A percentile compares a stretch with the other conserved stretches of the same genome.
These are phyloP conservation scores for Aristolochia fimbriata DNA, from an alignment of 164 flowering plant species.

Conservation along the genomic window DNA sequence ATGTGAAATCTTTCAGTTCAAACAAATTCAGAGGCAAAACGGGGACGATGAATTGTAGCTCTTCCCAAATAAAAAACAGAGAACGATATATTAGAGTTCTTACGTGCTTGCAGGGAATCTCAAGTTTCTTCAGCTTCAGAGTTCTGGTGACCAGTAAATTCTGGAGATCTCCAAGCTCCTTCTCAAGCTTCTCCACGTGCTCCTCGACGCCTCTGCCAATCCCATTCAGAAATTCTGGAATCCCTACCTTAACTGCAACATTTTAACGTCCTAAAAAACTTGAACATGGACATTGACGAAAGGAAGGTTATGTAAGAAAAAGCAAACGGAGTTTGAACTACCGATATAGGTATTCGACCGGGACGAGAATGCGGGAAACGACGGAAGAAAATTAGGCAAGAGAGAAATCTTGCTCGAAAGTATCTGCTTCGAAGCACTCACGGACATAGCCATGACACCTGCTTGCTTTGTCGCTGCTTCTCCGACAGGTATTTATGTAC, in stretches of 20 bases:
- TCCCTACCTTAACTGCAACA: conserved; percentile 74
- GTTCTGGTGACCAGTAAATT: conserved; percentile 81
- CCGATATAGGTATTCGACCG: conserved; percentile 10
- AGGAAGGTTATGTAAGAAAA: background rate
- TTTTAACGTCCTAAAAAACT: background rate
- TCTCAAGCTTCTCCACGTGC: conserved; percentile 61
- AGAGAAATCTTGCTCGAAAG: background rate
- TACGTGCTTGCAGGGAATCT: conserved; percentile 84
- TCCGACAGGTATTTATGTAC: too few relatives aligned
- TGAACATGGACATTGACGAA: background rate
- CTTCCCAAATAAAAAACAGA: too few relatives aligned
- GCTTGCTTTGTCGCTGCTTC: too few relatives aligned
- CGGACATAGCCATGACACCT: too few relatives aligned
- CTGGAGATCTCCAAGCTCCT: conserved; percentile 76
- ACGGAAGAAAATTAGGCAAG: conserved; percentile 1
- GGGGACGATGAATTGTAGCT: background rate
- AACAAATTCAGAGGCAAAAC: background rate
- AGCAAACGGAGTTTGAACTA: background rate
- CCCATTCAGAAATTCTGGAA: conserved; percentile 80
- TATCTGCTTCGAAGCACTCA: too few relatives aligned
- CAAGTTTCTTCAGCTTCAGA: conserved; percentile 76
- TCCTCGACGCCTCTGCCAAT: conserved; percentile 74
- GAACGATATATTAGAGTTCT: too few relatives aligned
- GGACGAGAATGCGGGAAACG: conserved; percentile 17
- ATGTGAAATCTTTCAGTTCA: too few relatives aligned